These are phyloP conservation scores for Cucumis sativus DNA, from an alignment of 306 rosid species.

Conservation along the genomic window Cucumber_9930_V3 NC_026660.2:11974501-11975000, in stretches of 20 bases:
- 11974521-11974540: slow-evolving; percentile 79
- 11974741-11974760: slow-evolving; percentile 7
- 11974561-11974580: slow-evolving; percentile 33
- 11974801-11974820: neutral
- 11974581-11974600: slow-evolving; percentile 21
- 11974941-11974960: neutral
- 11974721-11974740: slow-evolving; percentile 1
- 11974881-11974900: neutral
- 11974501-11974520: slow-evolving; percentile 55
- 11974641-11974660: neutral
- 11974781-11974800: neutral
- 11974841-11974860: neutral
- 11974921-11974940: neutral
- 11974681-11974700: too few species aligned
- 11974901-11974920: neutral
- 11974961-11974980: neutral
- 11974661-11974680: neutral
- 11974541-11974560: slow-evolving; percentile 77
- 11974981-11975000: neutral
- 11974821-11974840: slow-evolving; percentile 1
- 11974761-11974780: slow-evolving; percentile 10
- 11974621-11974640: neutral
- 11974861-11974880: neutral
- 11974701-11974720: neutral
- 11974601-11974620: neutral